Evolutionary conservation across 352 stramenopile species (phyloP).

Genomic region (Pythium sukuiense): DNA sequence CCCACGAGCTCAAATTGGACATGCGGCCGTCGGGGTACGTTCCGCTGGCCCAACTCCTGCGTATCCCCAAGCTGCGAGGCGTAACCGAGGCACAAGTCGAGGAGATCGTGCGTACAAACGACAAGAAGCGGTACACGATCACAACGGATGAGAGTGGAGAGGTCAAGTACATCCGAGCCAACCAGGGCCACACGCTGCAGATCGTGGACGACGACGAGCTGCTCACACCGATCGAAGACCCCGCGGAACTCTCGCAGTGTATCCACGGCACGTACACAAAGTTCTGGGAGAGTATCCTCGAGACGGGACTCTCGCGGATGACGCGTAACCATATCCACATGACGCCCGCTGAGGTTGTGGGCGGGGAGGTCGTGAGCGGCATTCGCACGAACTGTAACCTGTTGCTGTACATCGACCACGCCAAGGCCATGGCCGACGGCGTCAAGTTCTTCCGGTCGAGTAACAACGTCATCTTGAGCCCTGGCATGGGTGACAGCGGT

Average conservation of each 20-base stretch:
- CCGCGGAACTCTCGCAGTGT: constrained; percentile 43
- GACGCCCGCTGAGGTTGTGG: constrained; percentile 44
- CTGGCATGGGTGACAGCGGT: constrained; percentile 48
- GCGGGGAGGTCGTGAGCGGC: constrained; percentile 71
- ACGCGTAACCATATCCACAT: constrained; percentile 88
- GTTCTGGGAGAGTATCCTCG: constrained; percentile 67
- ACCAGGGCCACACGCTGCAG: constrained; percentile 76
- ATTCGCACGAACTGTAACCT: constrained; percentile 73
- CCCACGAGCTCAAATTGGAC: constrained; percentile 57
- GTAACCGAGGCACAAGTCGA: constrained; percentile 63
- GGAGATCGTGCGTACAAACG: constrained; percentile 59
- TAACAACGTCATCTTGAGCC: constrained; percentile 83
- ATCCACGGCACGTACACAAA: constrained; percentile 80
- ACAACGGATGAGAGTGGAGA: constrained; percentile 44
- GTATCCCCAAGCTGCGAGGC: constrained; percentile 48
- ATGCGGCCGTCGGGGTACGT: constrained; percentile 79
- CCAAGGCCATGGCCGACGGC: constrained; percentile 52
- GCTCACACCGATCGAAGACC: constrained; percentile 60
- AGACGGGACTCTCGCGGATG: constrained; percentile 71
- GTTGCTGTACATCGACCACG: constrained; percentile 73
- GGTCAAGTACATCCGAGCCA: constrained; percentile 70
- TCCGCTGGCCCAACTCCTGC: constrained; percentile 47
- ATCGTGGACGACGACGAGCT: constrained; percentile 70
- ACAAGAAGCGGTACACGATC: constrained; percentile 78
- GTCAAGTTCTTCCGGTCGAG: constrained; percentile 85